Evolutionary conservation across 2,329 filamentous ascomycete species (phyloP).

Genomic region (Endoconidiophora laricicola): DNA sequence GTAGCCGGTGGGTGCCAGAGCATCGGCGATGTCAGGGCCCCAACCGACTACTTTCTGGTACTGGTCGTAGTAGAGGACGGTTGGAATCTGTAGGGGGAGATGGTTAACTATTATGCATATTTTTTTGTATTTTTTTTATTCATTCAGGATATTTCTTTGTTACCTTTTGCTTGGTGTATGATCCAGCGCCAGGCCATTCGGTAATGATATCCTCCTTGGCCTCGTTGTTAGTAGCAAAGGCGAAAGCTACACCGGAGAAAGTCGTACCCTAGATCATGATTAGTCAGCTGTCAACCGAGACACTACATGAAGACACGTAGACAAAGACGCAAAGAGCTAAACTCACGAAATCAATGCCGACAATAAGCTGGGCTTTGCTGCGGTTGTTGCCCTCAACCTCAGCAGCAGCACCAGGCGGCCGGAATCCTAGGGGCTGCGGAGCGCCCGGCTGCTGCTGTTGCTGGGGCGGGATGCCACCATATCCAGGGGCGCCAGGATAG

Average conservation of each 20-base stretch:
- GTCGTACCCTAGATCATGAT: slow-evolving; percentile 58
- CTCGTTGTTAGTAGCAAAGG: slow-evolving; percentile 93
- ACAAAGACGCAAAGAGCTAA: background rate
- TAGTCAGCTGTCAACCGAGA: background rate
- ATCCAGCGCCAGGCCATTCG: slow-evolving; percentile 95
- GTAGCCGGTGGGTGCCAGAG: slow-evolving; percentile 88
- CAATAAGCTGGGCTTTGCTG: slow-evolving; percentile 93
- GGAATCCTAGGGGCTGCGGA: slow-evolving; percentile 16
- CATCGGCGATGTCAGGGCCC: slow-evolving; percentile 96
- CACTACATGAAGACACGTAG: background rate
- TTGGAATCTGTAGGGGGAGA: slow-evolving; percentile 56
- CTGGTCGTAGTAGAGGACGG: slow-evolving; percentile 98
- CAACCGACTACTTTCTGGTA: slow-evolving; percentile 99
- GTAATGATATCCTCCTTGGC: slow-evolving; percentile 98
- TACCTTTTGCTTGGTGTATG: slow-evolving; percentile 98
- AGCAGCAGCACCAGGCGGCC: slow-evolving; percentile 19
- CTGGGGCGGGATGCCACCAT: slow-evolving; percentile 31
- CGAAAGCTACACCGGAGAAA: slow-evolving; percentile 93
- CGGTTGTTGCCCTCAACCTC: slow-evolving; percentile 80
- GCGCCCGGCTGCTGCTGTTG: slow-evolving; percentile 23
- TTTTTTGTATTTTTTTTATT: no score
- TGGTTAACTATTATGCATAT: no score
- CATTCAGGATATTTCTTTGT: background rate
- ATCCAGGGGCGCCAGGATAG: slow-evolving; percentile 29
- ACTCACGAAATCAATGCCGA: slow-evolving; percentile 93